A percentile compares a stretch with the other conserved stretches of the same genome.
Evolutionary conservation across 2,329 filamentous ascomycete genomes (phyloP).

Genomic region (Didymella pomorum): DNA sequence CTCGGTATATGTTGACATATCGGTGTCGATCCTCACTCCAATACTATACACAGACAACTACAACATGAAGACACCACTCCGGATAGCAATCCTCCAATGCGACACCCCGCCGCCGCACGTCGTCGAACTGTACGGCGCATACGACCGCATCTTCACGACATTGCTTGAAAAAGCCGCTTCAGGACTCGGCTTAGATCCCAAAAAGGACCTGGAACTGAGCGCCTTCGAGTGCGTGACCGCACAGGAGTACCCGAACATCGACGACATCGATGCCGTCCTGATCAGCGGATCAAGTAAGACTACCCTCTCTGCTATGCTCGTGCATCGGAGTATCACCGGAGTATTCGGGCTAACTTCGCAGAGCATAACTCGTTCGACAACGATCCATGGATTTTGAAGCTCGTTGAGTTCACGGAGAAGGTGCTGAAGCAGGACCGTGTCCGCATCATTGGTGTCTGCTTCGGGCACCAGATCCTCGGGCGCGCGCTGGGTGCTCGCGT

Average conservation of each 20-base stretch:
- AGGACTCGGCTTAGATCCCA: constrained; percentile 53
- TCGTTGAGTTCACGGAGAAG: constrained; percentile 72
- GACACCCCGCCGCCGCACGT: constrained; percentile 76
- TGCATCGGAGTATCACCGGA: neutral
- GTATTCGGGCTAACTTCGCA: constrained; percentile 37
- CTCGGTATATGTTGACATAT: neutral
- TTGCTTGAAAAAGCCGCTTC: constrained; percentile 62
- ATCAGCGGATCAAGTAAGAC: constrained; percentile 72
- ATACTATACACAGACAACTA: too few species aligned
- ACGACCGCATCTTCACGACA: constrained; percentile 69
- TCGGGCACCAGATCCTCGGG: constrained; percentile 85
- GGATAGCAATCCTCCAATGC: constrained; percentile 87
- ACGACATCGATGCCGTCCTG: constrained; percentile 80
- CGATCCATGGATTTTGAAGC: constrained; percentile 76
- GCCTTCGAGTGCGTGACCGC: constrained; percentile 75
- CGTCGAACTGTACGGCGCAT: constrained; percentile 71
- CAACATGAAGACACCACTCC: constrained; percentile 62
- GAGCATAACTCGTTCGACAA: constrained; percentile 77
- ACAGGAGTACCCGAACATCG: constrained; percentile 74
- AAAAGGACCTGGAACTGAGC: constrained; percentile 64
- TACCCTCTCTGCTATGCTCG: neutral
- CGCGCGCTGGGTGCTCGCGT: constrained; percentile 75
- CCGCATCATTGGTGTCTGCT: constrained; percentile 81
- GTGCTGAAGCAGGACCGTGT: constrained; percentile 69
- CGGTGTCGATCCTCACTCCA: too few species aligned